Percentiles rank a stretch among this genome's conserved stretches.
These are phyloP conservation scores for Fusarium sp. DNA, from an alignment of 2,329 filamentous ascomycete genomes.

Conservation along the genomic window DNA sequence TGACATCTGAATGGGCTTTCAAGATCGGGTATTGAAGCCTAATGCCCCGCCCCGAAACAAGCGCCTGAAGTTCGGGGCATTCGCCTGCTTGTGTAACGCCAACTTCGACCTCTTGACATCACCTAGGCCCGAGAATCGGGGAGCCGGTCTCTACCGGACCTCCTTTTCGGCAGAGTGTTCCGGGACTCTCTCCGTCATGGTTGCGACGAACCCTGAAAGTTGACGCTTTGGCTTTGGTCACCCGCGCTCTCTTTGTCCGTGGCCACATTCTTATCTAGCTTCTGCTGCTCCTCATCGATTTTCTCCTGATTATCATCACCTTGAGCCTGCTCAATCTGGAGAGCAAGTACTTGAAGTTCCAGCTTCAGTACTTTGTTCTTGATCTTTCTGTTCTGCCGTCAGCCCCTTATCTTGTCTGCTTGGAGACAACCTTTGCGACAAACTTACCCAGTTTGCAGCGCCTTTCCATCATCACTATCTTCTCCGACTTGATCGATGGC, in stretches of 20 bases:
- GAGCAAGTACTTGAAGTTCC: conserved; percentile 60
- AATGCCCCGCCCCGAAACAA: background rate
- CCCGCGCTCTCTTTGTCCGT: conserved; percentile 49
- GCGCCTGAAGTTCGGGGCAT: background rate
- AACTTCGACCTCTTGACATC: conserved; percentile 7
- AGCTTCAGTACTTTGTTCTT: conserved; percentile 72
- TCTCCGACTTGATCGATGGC: conserved; percentile 58
- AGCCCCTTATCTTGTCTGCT: background rate
- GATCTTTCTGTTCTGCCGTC: conserved; percentile 54
- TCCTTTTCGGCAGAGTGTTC: background rate
- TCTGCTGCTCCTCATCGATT: conserved; percentile 59
- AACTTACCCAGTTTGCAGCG: conserved; percentile 57
- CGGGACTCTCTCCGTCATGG: conserved; percentile 1
- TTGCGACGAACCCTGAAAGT: conserved; percentile 41
- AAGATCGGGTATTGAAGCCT: background rate
- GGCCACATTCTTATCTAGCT: conserved; percentile 64
- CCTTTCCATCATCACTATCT: conserved; percentile 51
- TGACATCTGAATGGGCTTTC: background rate
- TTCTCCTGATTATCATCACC: conserved; percentile 55
- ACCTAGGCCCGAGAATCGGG: background rate
- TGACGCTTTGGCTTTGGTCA: conserved; percentile 48
- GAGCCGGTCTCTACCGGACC: background rate
- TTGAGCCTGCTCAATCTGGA: conserved; percentile 64
- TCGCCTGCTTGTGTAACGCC: conserved; percentile 3
- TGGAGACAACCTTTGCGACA: background rate